Evolutionary conservation across 1,139 yeast genomes (phyloP).

Genomic region (Hemisphaericaspora lyxosophila): DNA sequence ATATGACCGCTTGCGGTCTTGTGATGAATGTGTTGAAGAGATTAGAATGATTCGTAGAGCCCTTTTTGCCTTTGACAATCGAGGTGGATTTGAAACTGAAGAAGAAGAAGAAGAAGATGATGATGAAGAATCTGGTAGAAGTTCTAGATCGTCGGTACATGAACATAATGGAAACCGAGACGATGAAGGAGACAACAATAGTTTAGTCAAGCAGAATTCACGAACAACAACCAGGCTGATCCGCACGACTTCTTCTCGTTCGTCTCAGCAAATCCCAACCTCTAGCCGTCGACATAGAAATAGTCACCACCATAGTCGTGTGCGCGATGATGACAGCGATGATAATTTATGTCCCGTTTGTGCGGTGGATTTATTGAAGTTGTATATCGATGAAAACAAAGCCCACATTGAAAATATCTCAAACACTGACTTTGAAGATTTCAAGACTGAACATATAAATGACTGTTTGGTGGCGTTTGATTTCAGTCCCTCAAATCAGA

Average conservation of each 20-base stretch:
- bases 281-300: conserved; percentile 10
- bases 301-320: conserved; percentile 9
- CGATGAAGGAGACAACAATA: conserved; percentile 14
- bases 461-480: conserved; percentile 68
- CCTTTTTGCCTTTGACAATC: conserved; percentile 21
- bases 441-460: conserved; percentile 67
- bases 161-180: conserved; percentile 1
- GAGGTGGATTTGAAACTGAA: conserved; percentile 1
- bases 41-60: conserved; percentile 56
- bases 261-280: not conserved
- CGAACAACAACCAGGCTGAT: conserved; percentile 1
- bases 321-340: conserved; percentile 30
- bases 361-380: conserved; percentile 49
- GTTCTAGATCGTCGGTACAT: not conserved
- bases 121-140: conserved; percentile 1
- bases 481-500: conserved; percentile 60
- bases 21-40: conserved; percentile 69
- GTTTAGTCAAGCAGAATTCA: conserved; percentile 25
- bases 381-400: conserved; percentile 45
- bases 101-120: not conserved
- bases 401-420: conserved; percentile 14
- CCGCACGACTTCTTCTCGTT: not conserved
- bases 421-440: conserved; percentile 41
- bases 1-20: conserved; percentile 55
- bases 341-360: conserved; percentile 46